Percentiles rank a stretch among this genome's conserved stretches.
Conservation (phyloP, 177 flowering plant species). For the Vitis hybrid region DNA sequence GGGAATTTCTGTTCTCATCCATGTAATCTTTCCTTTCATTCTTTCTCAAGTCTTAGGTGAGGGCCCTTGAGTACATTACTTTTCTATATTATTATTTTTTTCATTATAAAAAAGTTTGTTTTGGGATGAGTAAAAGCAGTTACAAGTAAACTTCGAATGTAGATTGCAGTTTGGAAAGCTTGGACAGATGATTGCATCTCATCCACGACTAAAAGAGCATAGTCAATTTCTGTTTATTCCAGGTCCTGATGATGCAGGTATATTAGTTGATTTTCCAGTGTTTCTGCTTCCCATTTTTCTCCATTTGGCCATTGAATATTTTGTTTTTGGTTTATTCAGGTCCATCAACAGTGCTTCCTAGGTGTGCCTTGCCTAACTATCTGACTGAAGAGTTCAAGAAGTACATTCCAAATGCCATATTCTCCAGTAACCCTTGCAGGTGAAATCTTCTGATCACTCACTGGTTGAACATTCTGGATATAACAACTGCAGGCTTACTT, state of each 20-base stretch:
- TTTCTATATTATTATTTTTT: background rate
- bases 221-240: slow-evolving; percentile 92
- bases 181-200: slow-evolving; percentile 76
- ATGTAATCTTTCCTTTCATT: slow-evolving; percentile 79
- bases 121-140: background rate
- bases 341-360: slow-evolving; percentile 88
- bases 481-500: background rate
- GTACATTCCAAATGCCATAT: slow-evolving; percentile 73
- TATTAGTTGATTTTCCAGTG: background rate
- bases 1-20: slow-evolving; percentile 94
- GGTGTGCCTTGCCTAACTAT: slow-evolving; percentile 80
- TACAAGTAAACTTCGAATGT: slow-evolving; percentile 19
- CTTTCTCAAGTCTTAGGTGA: slow-evolving; percentile 79
- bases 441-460: slow-evolving; percentile 16
- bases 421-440: slow-evolving; percentile 98
- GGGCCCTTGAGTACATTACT: slow-evolving; percentile 5
- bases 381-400: slow-evolving; percentile 79
- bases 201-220: slow-evolving; percentile 67
- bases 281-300: background rate
- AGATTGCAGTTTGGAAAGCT: slow-evolving; percentile 88
- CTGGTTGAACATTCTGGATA: background rate
- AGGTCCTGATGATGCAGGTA: slow-evolving; percentile 96
- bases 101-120: background rate
- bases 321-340: slow-evolving; percentile 42
- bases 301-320: background rate